Base-by-base conservation (phyloP, 768 basidiomycete genomes). In the Leccinellum rugosiceps region DNA sequence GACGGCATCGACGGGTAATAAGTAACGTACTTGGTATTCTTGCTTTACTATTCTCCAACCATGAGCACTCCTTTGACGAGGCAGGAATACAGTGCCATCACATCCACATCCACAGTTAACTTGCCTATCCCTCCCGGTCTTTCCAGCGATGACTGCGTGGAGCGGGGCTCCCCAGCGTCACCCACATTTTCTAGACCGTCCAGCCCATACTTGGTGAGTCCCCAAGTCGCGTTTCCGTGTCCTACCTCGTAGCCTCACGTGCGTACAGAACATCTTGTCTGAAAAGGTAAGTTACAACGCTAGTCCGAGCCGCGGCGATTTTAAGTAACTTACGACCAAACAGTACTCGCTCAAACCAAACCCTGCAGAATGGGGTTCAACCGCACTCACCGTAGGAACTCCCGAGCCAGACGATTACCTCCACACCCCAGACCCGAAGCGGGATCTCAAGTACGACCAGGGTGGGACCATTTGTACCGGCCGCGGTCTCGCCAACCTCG, bases 401-500 rank as follows among this genome's bases (percentile, higher is more conserved):
- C 75, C 77, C n/a, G 86, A 88, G 54, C 75, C 79, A 0, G 86
- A 88, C 59, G 87, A 88, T 64, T 72, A 77, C 50, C 76, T 88
- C 3, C 87, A 88, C 63, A 83, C 82, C 61, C 87, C 87, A 0
- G 80, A 85, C 68, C 81, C 83, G 4, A 74, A 66, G 31, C 76
- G 81, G 19, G 82, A 86, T 60, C 66, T 76, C 46, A 77, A 77
- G 63, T 77, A 76, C n/a, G 83, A 87, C 66, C 69, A 65, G 38
- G 80, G 83, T 9, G 86, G 86, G 2, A 74, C 76, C 49, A 77
- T 90, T 51, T 82, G 83, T 56, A 87, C 87, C 17, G 50, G 67
- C 10, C 76, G 89, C 58, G 90, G 88, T 9, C 61, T 89, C 45
- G 77, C 77, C 3, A 92, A 92, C 64, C 75, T 87, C 3, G 83